phyloP scores from a whole-genome alignment of 257 asterid species.

The Jaltomata sinuosa region DNA sequence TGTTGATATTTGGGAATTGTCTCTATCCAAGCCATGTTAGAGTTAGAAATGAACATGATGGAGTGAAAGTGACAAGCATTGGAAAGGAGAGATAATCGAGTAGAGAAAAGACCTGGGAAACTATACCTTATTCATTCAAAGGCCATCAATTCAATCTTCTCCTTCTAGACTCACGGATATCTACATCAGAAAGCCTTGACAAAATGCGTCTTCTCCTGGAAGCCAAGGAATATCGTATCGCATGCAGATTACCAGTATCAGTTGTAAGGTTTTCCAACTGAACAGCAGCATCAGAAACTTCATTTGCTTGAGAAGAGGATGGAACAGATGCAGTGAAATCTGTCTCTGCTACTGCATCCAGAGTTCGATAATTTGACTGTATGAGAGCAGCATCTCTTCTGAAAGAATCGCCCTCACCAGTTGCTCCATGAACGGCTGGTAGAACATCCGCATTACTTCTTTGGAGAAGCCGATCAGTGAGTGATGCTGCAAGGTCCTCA shows the following conservation, averaged over 20 bases:
- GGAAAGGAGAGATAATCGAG: background rate
- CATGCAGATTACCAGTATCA: constrained; percentile 10
- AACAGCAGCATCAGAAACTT: constrained; percentile 18
- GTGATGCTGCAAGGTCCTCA: constrained; percentile 61
- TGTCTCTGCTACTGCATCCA: constrained; percentile 19
- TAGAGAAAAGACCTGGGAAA: background rate
- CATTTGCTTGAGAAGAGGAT: constrained; percentile 33
- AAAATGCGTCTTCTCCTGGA: constrained; percentile 17
- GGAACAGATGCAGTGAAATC: constrained; percentile 18
- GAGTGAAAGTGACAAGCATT: background rate
- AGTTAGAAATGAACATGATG: background rate
- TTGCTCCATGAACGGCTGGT: constrained; percentile 20
- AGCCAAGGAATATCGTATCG: constrained; percentile 9
- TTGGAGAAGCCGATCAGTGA: constrained; percentile 29
- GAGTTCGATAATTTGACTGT: constrained; percentile 24
- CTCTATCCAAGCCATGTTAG: background rate
- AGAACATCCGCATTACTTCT: constrained; percentile 20
- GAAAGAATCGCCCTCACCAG: constrained; percentile 24
- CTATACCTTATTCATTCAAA: background rate
- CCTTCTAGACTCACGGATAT: constrained; percentile 20
- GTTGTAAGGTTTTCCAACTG: constrained; percentile 12
- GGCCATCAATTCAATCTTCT: constrained; percentile 18
- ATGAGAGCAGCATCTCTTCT: constrained; percentile 20
- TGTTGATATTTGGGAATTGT: background rate
- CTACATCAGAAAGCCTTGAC: constrained; percentile 13